Conservation (phyloP, 495 filamentous ascomycete genomes). For the Astrocystis sublimbata region DNA sequence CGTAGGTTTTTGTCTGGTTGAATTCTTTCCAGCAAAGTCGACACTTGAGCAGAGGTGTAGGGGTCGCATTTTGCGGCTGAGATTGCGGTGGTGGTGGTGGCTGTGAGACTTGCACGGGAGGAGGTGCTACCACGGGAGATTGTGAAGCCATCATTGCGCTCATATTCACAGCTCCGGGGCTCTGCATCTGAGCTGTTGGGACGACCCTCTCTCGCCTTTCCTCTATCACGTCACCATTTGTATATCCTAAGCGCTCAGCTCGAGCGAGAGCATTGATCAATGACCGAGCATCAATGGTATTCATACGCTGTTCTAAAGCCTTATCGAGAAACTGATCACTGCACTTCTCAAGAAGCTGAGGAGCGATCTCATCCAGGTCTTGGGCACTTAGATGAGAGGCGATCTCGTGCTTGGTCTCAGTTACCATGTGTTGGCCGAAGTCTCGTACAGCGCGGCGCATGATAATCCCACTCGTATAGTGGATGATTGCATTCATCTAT, state of each 20-base stretch:
- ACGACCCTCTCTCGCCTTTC: slow-evolving; percentile 30
- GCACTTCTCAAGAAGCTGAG: slow-evolving; percentile 41
- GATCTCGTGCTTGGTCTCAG: slow-evolving; percentile 43
- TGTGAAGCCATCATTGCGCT: neutral
- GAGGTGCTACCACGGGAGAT: neutral
- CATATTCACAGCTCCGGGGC: slow-evolving; percentile 7
- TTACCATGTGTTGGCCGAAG: slow-evolving; percentile 48
- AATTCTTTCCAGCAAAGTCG: slow-evolving; percentile 44
- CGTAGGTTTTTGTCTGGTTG: slow-evolving; percentile 29
- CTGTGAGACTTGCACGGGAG: neutral
- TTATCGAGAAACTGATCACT: slow-evolving; percentile 50
- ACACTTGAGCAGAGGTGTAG: slow-evolving; percentile 34
- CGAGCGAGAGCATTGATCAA: slow-evolving; percentile 52
- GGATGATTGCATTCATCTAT: slow-evolving; percentile 50
- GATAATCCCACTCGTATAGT: slow-evolving; percentile 39
- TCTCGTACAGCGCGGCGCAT: slow-evolving; percentile 45
- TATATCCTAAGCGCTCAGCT: slow-evolving; percentile 53
- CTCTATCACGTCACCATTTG: slow-evolving; percentile 43
- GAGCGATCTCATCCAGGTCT: slow-evolving; percentile 44
- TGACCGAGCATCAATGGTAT: slow-evolving; percentile 49
- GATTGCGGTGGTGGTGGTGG: neutral
- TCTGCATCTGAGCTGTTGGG: slow-evolving; percentile 17
- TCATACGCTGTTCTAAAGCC: slow-evolving; percentile 44
- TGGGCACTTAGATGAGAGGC: slow-evolving; percentile 33
- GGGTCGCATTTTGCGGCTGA: slow-evolving; percentile 3